Base-by-base conservation (phyloP, 331 rosid genomes). In the Arachis monticola region DNA sequence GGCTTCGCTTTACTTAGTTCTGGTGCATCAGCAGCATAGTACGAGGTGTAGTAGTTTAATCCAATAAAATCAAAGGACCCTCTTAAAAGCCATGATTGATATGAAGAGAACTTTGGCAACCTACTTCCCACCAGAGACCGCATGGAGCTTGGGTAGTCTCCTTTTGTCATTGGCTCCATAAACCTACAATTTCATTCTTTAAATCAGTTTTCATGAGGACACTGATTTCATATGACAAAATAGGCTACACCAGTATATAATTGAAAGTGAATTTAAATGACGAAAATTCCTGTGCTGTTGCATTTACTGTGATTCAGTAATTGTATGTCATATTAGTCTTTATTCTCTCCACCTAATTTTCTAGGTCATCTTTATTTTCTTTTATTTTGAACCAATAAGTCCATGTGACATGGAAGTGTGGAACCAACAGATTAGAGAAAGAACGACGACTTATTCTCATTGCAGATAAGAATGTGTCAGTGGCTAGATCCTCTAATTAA, bases 91-190 rank as follows among this genome's bases (percentile, higher is more conserved):
- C 11, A 9, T 12, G 1, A 10, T 35, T 79, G 63, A 5, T n/a
- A 0, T 9, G 17, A 0, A 7, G 82, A 13, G 27, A 79, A 79
- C 14, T 46, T 79, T 5, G 83, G 83, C 8, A 79, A 32, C 51
- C 83, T 56, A 1, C 10, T 72, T 38, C 79, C 75, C 27, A 72
- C 79, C n/a, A 79, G 47, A 79, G 38, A 60, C 17, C 6, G 40
- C 78, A 79, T 79, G 41, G 50, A 35, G 7, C 8, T 7, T 22
- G 83, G 83, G 22, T 79, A 79, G 1, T 66, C 83, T 72, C 83
- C 83, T 7, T 1, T 57, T 10, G 69, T 79, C 67, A 79, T 5
- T 65, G 83, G 83, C 11, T 65, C 58, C 77, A 65, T 74, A 56
- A 35, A 72, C 83, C 83, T 79, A 11, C 13, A 63, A 40, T 35